Evolutionary conservation across 495 filamentous ascomycete species (phyloP).

Genomic region (Neurospora sp.): DNA sequence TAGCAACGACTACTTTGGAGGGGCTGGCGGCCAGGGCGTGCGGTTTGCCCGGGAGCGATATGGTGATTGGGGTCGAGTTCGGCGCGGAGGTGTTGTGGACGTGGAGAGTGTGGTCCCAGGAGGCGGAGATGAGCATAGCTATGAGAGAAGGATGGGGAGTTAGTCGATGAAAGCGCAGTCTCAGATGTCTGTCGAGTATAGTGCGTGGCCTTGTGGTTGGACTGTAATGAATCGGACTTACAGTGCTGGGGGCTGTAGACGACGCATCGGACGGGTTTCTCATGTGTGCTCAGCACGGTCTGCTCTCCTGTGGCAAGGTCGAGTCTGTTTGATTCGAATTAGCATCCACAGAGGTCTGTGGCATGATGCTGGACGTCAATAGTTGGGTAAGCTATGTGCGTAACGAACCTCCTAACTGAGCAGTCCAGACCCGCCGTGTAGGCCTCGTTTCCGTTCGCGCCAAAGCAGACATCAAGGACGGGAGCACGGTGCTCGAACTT

Average conservation of each 20-base stretch:
- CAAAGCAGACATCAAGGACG: constrained; percentile 86
- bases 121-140: constrained; percentile 71
- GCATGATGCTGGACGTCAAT: neutral
- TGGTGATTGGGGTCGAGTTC: constrained; percentile 36
- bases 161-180: neutral
- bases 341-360: neutral
- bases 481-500: constrained; percentile 78
- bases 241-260: constrained; percentile 68
- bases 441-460: constrained; percentile 65
- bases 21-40: constrained; percentile 75
- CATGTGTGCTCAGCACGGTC: constrained; percentile 67
- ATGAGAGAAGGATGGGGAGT: neutral
- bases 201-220: neutral
- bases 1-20: constrained; percentile 83
- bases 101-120: constrained; percentile 88
- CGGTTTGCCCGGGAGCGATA: constrained; percentile 70
- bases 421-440: constrained; percentile 80
- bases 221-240: constrained; percentile 19
- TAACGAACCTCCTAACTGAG: constrained; percentile 59
- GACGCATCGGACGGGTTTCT: constrained; percentile 67
- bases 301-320: constrained; percentile 62
- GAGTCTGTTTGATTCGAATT: constrained; percentile 40
- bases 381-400: neutral
- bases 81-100: constrained; percentile 52
- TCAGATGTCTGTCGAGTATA: neutral